A percentile compares a stretch with the other conserved stretches of the same genome.
These are phyloP conservation scores for Rosa chinensis DNA, from an alignment of 306 rosid genomes.

Conservation along the genomic window DNA sequence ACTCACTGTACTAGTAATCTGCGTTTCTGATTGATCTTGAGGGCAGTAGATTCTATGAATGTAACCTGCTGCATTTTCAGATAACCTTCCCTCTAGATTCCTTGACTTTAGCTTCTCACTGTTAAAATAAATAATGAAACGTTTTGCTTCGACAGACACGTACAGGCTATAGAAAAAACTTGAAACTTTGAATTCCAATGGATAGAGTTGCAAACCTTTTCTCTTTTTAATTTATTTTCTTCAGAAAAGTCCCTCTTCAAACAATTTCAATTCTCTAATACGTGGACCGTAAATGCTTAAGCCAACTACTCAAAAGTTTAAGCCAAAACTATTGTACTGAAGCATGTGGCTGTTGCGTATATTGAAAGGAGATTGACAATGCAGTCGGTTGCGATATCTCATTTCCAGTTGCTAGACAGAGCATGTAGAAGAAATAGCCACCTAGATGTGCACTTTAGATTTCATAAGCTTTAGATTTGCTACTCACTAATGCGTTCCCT, in stretches of 20 bases:
- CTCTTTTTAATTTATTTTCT: background rate
- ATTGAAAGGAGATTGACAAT: background rate
- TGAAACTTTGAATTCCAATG: background rate
- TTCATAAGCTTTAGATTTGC: background rate
- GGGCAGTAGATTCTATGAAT: background rate
- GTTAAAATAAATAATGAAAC: no score
- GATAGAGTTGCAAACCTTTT: background rate
- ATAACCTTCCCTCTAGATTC: background rate
- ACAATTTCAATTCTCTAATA: background rate
- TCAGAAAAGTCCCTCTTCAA: background rate
- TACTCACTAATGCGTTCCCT: background rate
- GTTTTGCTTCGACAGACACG: background rate
- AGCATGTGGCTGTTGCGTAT: background rate
- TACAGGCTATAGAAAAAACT: background rate
- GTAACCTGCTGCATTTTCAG: background rate
- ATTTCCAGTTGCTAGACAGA: background rate
- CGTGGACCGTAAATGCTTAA: background rate
- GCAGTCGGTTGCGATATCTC: background rate
- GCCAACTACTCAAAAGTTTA: background rate
- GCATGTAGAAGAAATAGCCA: background rate
- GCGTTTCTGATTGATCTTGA: slow-evolving; percentile 8
- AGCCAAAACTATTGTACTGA: background rate
- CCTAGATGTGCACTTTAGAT: background rate
- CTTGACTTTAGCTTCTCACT: no score
- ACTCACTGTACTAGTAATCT: background rate